These are phyloP conservation scores for Spizellomyces sp. DNA, from an alignment of 192 early-diverging fungal genomes.

Conservation along the genomic window DNA sequence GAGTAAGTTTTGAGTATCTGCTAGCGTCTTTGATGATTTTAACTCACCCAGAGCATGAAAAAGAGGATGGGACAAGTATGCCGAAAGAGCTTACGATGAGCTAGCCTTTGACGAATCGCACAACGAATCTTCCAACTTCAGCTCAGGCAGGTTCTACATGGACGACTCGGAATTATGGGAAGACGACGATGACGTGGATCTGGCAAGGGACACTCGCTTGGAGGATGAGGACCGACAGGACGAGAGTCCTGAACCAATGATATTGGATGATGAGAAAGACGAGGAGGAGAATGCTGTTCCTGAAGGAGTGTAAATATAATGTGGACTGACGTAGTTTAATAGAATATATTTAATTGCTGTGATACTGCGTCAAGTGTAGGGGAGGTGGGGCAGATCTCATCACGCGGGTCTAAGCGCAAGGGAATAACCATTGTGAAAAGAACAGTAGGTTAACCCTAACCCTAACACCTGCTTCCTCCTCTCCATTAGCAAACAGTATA, in stretches of 20 bases:
- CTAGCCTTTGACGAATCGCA: constrained; percentile 53
- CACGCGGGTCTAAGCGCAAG: too few species aligned
- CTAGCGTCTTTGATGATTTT: background rate
- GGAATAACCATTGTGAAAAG: too few species aligned
- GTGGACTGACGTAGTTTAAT: too few species aligned
- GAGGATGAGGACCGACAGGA: constrained; percentile 1
- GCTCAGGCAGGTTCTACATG: background rate
- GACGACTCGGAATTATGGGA: constrained; percentile 21
- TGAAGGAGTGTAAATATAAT: background rate
- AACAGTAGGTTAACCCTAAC: too few species aligned
- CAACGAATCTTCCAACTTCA: constrained; percentile 15
- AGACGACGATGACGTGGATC: constrained; percentile 11
- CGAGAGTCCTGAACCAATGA: background rate
- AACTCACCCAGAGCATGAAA: background rate
- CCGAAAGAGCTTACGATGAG: constrained; percentile 55
- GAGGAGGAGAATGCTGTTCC: background rate
- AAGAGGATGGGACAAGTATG: constrained; percentile 68
- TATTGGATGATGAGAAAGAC: background rate
- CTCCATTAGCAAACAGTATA: too few species aligned
- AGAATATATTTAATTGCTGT: too few species aligned
- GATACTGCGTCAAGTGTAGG: too few species aligned
- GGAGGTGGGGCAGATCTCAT: too few species aligned
- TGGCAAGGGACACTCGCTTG: constrained; percentile 10
- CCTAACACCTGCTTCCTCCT: too few species aligned
- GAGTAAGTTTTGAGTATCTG: constrained; percentile 37